Conservation (phyloP, 768 basidiomycete genomes). For the Suillus tomentosus region DNA sequence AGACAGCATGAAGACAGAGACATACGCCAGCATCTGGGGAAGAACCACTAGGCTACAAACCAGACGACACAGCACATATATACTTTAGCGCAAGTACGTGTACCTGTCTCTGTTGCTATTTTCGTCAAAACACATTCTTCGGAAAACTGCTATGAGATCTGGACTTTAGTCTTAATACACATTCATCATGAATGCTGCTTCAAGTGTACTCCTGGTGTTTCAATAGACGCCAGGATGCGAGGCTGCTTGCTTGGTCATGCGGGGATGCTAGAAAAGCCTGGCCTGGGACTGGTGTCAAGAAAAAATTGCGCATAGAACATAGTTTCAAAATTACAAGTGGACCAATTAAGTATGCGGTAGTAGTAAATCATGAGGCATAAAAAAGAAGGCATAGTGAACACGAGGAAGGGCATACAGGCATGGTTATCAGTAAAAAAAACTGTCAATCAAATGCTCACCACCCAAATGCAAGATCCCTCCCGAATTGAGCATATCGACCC, state of each 20-base stretch:
- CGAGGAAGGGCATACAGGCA: neutral
- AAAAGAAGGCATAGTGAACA: neutral
- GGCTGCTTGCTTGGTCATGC: too few relatives aligned
- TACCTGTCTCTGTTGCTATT: neutral
- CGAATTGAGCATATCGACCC: neutral
- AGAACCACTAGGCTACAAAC: neutral
- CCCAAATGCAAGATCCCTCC: conserved; percentile 4
- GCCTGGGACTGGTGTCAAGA: neutral
- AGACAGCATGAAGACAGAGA: too few relatives aligned
- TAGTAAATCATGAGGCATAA: neutral
- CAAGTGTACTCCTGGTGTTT: neutral
- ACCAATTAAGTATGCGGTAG: neutral
- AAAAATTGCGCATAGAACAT: neutral
- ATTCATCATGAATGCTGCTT: neutral
- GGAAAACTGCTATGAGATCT: neutral
- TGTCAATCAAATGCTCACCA: neutral
- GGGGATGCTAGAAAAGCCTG: neutral
- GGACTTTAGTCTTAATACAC: neutral
- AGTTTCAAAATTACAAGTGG: neutral
- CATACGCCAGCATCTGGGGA: neutral
- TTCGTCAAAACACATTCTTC: neutral
- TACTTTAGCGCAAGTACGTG: neutral
- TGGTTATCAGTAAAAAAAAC: neutral
- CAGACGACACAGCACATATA: neutral
- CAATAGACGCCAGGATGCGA: neutral